Base-by-base conservation (phyloP, 495 filamentous ascomycete genomes). In the Astrothelium subdiscretum region DNA sequence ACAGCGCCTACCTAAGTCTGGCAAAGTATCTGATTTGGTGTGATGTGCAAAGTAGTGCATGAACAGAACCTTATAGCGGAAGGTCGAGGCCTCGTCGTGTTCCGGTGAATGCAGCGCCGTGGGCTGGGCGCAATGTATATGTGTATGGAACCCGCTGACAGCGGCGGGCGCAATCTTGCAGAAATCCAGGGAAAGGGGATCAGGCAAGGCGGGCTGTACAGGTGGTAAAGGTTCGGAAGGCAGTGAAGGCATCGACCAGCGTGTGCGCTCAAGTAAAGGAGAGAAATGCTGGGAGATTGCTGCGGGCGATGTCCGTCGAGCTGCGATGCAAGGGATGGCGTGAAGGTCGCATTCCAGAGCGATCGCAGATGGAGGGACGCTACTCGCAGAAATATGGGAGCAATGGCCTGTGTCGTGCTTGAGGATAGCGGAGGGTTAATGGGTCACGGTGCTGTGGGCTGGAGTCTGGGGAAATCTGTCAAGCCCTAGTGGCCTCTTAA, bases 401-500 rank as follows among this genome's bases (percentile, higher is more conserved):
- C 48, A 54, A 27, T 29, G 48, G 24, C 35, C 11, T 10, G 22
- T 20, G 48, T 54, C 48, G 48, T 29, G 29, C 48, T 20, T 54
- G 24, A 29, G 24, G 48, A 29, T 20, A 26, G n/a, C 29, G 24
- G 48, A 8, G 48, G 24, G 15, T 3, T 4, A n/a, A n/a, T n/a
- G 13, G 42, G 42, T n/a, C n/a, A n/a, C n/a, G n/a, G n/a, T n/a
- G n/a, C n/a, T n/a, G 8, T 48, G 18, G 42, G 20, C 3, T 10
- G 42, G 42, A 48, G 42, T 48, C 42, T 48, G 48, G 48, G 48
- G 48, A 54, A 54, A 27, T 54, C 48, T 54, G 24, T 26, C 48
- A 54, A 54, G 48, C 48, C 48, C 48, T 54, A 54, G 48, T 54
- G 48, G 48, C 48, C 48, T 54, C 24, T 29, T 54, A 54, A 54